phyloP scores from a whole-genome alignment of 2,329 filamentous ascomycete species.

The Botrytis galanthina region DNA sequence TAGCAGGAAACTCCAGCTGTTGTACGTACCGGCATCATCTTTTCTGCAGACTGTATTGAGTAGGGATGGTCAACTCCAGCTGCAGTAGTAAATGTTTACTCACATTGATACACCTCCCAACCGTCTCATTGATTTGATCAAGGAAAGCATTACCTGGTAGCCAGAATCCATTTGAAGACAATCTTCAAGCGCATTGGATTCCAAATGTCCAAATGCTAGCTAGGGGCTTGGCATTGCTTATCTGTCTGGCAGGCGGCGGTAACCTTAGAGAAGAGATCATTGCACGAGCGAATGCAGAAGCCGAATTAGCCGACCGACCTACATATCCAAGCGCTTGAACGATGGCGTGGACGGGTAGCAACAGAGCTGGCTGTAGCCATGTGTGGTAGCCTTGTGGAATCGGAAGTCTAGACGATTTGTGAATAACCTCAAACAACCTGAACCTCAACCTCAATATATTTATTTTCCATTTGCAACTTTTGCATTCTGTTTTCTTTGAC shows the following conservation, averaged over 20 bases:
- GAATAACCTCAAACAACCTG: conserved; percentile 8
- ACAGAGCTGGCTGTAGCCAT: not conserved
- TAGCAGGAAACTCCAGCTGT: conserved; percentile 10
- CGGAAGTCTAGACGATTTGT: not conserved
- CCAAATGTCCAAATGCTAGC: not conserved
- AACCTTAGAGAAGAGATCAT: not conserved
- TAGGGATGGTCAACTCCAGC: not conserved
- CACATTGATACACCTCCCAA: not conserved
- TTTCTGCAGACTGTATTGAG: not conserved
- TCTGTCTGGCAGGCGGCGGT: not conserved
- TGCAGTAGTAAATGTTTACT: not conserved
- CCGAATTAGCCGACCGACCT: not conserved
- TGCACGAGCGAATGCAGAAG: not conserved
- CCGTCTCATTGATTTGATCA: not conserved
- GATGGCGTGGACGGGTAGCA: not conserved
- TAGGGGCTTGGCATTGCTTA: conserved; percentile 1
- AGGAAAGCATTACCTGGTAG: not conserved
- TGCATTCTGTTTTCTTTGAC: not conserved
- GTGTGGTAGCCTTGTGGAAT: not conserved
- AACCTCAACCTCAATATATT: not conserved
- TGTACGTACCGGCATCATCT: not conserved
- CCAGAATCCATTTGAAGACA: not conserved
- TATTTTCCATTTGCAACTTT: not conserved
- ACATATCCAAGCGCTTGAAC: not conserved
- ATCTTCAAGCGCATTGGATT: not conserved